Base-by-base conservation (phyloP, 2,329 filamentous ascomycete genomes). In the Aspergillus awamori region DNA sequence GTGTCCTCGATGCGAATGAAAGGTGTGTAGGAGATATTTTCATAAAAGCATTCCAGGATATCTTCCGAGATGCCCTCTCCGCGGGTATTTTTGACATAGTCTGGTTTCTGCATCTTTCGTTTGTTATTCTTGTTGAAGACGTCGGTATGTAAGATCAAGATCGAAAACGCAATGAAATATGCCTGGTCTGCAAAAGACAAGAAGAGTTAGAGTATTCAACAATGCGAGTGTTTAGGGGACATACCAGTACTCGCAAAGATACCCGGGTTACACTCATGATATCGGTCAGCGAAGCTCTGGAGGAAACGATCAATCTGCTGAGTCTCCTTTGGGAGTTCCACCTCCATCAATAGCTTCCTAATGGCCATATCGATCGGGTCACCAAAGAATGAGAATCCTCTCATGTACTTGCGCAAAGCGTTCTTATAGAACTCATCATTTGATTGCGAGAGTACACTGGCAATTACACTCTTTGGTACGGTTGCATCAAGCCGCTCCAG, bases 101-200 rank as follows among this genome's bases (percentile, higher is more conserved):
- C 95, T 0, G 85, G 80, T 73, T 96, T 96, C 72, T 96, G 93
- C 95, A 99, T 99, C 78, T 99, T 99, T 76, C 95, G 87, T 80
- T 98, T 98, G 80, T 98, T 98, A 81, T 98, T 99, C 79, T 96
- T 97, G 82, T 99, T 99, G 86, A 98, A 98, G n/a, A 96, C 92
- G 73, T 99, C 95, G 0, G 95, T 98, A 70, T 99, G 95, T 36
- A 99, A 82, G 68, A 99, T 97, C 62, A 99, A 86, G 59, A 99
- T 87, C 2, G 94, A 98, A 74, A 99, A 99, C 15, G 94, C 93
- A 65, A 98, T 94, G 71, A 98, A 97, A 75, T 98, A 97, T n/a
- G 95, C 93, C 78, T 97, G 92, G 71, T 98, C 95, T 69, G 65
- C 22, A 63, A 20, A 24, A 22, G 39, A n/a, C 10, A 26, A 5